Conservation (phyloP, 2,329 filamentous ascomycete species). For the Fonsecaea multimorphosa region DNA sequence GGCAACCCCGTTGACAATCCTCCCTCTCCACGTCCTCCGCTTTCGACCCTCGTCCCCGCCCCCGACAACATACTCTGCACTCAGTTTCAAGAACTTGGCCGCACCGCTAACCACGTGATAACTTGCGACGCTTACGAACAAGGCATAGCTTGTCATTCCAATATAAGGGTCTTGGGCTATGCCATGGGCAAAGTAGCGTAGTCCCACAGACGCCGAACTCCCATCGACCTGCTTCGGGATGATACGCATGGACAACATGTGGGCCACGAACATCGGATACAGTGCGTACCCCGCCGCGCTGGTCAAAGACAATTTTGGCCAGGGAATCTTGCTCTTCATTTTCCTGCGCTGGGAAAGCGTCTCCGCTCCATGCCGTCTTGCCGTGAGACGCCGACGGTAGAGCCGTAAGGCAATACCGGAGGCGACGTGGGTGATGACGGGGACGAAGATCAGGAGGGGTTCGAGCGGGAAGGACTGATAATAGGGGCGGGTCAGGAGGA, state of each 20-base stretch:
- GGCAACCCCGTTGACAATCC: constrained; percentile 71
- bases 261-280: constrained; percentile 68
- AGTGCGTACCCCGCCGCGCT: constrained; percentile 75
- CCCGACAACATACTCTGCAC: constrained; percentile 61
- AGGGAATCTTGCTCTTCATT: constrained; percentile 52
- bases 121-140: constrained; percentile 70
- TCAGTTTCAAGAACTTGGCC: constrained; percentile 77
- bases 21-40: constrained; percentile 69
- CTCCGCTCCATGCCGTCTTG: constrained; percentile 75
- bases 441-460: constrained; percentile 76
- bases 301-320: constrained; percentile 75
- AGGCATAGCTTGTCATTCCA: constrained; percentile 71
- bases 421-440: constrained; percentile 75
- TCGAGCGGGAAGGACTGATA: constrained; percentile 86
- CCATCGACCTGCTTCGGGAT: constrained; percentile 79
- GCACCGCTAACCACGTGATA: constrained; percentile 85
- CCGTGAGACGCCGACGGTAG: constrained; percentile 72
- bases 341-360: constrained; percentile 56
- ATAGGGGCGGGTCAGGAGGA: constrained; percentile 87
- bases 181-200: constrained; percentile 84
- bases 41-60: constrained; percentile 48
- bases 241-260: constrained; percentile 76
- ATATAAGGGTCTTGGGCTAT: constrained; percentile 73
- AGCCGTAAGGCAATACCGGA: constrained; percentile 80
- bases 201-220: constrained; percentile 81